phyloP scores from a whole-genome alignment of 1,139 yeast species.

The Cylindricascospora bacillispora region DNA sequence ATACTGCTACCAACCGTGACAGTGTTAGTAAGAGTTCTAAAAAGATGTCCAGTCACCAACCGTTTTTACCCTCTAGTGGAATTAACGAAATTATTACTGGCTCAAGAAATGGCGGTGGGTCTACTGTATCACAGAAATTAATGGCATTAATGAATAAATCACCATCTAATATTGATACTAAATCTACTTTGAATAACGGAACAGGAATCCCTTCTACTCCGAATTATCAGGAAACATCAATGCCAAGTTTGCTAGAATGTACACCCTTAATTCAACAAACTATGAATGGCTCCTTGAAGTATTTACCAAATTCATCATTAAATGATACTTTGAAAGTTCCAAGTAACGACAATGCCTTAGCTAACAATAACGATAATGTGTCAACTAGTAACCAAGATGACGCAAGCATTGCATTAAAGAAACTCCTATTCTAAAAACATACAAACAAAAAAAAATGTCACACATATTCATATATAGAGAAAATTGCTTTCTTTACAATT shows the following conservation, averaged over 20 bases:
- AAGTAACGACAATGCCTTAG: too few species aligned
- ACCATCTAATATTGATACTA: too few species aligned
- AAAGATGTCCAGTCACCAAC: too few species aligned
- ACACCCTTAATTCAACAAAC: conserved; percentile 22
- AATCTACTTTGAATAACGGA: too few species aligned
- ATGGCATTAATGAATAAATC: too few species aligned
- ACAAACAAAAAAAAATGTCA: too few species aligned
- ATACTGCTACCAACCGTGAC: too few species aligned
- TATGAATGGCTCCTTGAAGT: conserved; percentile 20
- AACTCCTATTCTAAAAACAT: conserved; percentile 19
- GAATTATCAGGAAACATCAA: conserved; percentile 6
- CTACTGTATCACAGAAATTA: too few species aligned
- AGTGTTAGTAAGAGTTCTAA: too few species aligned
- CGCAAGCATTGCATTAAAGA: conserved; percentile 21
- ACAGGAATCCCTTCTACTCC: conserved; percentile 15
- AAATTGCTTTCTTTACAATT: background rate
- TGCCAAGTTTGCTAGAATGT: conserved; percentile 12
- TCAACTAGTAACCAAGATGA: conserved; percentile 14
- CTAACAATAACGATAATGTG: conserved; percentile 1
- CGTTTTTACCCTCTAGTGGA: too few species aligned
- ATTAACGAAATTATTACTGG: too few species aligned
- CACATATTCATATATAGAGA: conserved; percentile 8
- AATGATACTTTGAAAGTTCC: conserved; percentile 1
- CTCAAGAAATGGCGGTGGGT: too few species aligned
- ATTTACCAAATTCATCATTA: conserved; percentile 5